Evolutionary conservation across 441 rosid genomes (phyloP).

Genomic region (Brassica balearica): DNA sequence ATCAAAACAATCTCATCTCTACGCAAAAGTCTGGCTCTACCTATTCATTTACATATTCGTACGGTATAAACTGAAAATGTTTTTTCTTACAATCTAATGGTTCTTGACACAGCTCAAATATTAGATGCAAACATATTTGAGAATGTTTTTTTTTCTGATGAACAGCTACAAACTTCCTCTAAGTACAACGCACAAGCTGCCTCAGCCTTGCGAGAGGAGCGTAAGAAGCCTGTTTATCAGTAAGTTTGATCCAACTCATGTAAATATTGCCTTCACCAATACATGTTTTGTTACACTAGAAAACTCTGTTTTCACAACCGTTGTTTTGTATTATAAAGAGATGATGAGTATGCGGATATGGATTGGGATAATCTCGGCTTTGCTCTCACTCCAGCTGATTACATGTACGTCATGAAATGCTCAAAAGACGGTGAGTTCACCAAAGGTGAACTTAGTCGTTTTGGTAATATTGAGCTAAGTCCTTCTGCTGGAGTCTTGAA

Average conservation of each 20-base stretch:
- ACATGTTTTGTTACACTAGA: background rate
- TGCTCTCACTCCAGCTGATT: constrained; percentile 66
- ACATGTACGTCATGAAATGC: constrained; percentile 30
- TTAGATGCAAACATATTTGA: constrained; percentile 18
- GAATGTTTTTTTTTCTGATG: background rate
- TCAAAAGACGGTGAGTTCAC: constrained; percentile 52
- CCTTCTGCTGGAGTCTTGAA: constrained; percentile 88
- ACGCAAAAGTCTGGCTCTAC: constrained; percentile 16
- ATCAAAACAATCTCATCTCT: constrained; percentile 39
- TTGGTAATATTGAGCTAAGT: constrained; percentile 65
- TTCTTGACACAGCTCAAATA: background rate
- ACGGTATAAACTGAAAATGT: constrained; percentile 27
- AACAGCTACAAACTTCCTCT: constrained; percentile 45
- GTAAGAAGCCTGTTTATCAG: constrained; percentile 39
- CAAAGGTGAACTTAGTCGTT: constrained; percentile 59
- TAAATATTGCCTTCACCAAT: background rate
- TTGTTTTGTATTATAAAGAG: constrained; percentile 34
- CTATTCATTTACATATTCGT: constrained; percentile 28
- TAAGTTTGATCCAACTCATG: constrained; percentile 24
- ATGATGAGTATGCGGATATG: constrained; percentile 68
- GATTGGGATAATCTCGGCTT: constrained; percentile 97
- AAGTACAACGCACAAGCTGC: constrained; percentile 55
- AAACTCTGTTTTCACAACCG: constrained; percentile 20
- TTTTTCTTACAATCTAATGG: background rate
- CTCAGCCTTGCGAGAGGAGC: constrained; percentile 47